These are phyloP conservation scores for Metschnikowia anglica DNA, from an alignment of 805 yeast genomes.

Conservation along the genomic window DNA sequence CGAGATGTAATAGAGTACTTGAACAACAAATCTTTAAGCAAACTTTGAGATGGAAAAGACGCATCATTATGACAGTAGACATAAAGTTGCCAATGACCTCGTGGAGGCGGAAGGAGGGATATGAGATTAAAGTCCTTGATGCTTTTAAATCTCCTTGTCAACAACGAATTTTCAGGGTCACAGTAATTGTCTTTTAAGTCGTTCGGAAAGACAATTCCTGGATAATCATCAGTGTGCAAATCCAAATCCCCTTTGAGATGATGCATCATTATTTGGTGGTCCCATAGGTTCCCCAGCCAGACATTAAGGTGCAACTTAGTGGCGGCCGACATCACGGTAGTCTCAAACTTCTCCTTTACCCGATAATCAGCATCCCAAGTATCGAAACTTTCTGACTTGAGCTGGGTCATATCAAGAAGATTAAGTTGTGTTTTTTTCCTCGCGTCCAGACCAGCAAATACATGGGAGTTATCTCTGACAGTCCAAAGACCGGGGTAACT, in stretches of 20 bases:
- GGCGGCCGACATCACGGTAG: constrained; percentile 79
- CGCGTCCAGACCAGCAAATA: constrained; percentile 14
- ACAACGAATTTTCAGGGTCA: constrained; percentile 18
- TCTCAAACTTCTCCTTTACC: constrained; percentile 77
- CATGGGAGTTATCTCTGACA: constrained; percentile 13
- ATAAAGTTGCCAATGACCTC: constrained; percentile 53
- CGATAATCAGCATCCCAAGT: constrained; percentile 67
- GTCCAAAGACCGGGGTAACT: constrained; percentile 14
- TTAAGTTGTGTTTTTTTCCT: constrained; percentile 23
- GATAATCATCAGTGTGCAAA: constrained; percentile 9
- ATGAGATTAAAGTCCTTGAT: constrained; percentile 7
- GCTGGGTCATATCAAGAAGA: constrained; percentile 9
- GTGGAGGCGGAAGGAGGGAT: constrained; percentile 42
- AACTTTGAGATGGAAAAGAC: constrained; percentile 46
- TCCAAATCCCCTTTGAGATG: constrained; percentile 12
- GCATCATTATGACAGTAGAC: constrained; percentile 63
- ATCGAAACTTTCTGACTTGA: constrained; percentile 14
- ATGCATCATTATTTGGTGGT: constrained; percentile 48
- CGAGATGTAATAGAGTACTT: constrained; percentile 31
- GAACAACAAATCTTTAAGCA: constrained; percentile 37
- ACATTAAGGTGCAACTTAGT: constrained; percentile 53
- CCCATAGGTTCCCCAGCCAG: constrained; percentile 85
- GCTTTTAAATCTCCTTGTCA: constrained; percentile 9
- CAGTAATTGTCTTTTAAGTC: constrained; percentile 11
- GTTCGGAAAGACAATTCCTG: constrained; percentile 4